Base-by-base conservation (phyloP, 1,284 basidiomycete species). In the Cryptococcus sp. region DNA sequence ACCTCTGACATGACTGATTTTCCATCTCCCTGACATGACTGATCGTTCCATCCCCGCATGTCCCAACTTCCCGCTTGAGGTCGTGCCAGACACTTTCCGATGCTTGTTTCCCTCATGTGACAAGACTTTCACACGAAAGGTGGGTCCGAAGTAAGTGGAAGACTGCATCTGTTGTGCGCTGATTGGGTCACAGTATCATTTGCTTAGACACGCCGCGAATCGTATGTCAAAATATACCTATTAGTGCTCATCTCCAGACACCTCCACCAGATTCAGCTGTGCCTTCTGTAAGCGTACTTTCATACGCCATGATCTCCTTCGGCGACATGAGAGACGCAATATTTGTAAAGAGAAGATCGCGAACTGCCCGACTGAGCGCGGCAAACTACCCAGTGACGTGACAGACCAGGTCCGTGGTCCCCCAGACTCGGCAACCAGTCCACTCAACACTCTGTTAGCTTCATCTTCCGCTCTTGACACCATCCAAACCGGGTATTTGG, bases 181-280 rank as follows among this genome's bases (percentile, higher is more conserved):
- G 30, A 35, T 10, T 8, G 30, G 30, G 30, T 35, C 30, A 35
- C 30, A 76, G 74, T 72, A 76, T 55, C 74, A 76, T 50, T 61
- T 75, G 1, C 54, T 70, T 7, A 65, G 74, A 38, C 72, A 76
- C 60, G 67, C 70, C 46, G 67, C 67, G 15, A 76, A 76, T 63
- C 74, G 74, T 76, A 30, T 19, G 41, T 22, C n/a, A 22, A 52
- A 27, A 3, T 47, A 45, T 53, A 43, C 35, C 50, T n/a, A 27
- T 22, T 15, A 22, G 30, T 41, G 46, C 19, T 45, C 49, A 42
- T 30, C 42, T 43, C 45, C 56, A 73, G 71, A 75, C 55, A 63
- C 70, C 20, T 55, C 61, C 3, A 60, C 65, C 20, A 64, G 60
- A 46, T 68, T 60, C 50, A 57, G 68, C 46, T 76, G 72, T 53